phyloP scores from a whole-genome alignment of 2,329 filamentous ascomycete species.

The Apiospora saccharicola region DNA sequence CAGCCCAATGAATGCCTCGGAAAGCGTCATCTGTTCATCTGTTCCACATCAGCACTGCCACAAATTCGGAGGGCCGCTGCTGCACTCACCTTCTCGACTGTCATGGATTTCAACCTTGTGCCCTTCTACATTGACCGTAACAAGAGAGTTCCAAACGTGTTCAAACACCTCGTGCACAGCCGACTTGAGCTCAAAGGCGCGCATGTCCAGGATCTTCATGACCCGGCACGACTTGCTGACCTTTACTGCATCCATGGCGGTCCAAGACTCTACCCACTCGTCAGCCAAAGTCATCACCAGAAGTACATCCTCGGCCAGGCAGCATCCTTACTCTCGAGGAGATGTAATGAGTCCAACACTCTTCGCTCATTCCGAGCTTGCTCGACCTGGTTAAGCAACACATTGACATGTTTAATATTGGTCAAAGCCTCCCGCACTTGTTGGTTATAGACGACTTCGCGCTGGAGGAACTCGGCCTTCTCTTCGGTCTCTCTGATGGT shows the following conservation, averaged over 20 bases:
- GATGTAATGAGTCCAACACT: constrained; percentile 62
- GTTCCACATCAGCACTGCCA: constrained; percentile 31
- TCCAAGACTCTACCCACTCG: constrained; percentile 57
- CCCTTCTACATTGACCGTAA: constrained; percentile 66
- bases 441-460: constrained; percentile 65
- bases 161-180: constrained; percentile 72
- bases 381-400: constrained; percentile 69
- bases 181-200: constrained; percentile 70
- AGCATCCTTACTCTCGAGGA: constrained; percentile 60
- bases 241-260: constrained; percentile 65
- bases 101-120: constrained; percentile 64
- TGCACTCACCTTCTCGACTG: constrained; percentile 54
- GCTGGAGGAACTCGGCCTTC: constrained; percentile 62
- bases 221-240: constrained; percentile 68
- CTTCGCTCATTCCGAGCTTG: constrained; percentile 59
- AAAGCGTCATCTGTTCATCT: constrained; percentile 61
- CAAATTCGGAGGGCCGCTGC: too few relatives aligned
- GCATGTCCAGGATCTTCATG: constrained; percentile 69
- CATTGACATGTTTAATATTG: constrained; percentile 63
- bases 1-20: constrained; percentile 62
- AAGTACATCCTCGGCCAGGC: background rate
- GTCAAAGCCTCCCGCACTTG: constrained; percentile 61
- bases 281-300: constrained; percentile 34
- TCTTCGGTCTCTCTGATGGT: constrained; percentile 60
- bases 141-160: constrained; percentile 73